Conservation (phyloP, 192 early-diverging fungal species). For the Funneliformis mosseae region DNA sequence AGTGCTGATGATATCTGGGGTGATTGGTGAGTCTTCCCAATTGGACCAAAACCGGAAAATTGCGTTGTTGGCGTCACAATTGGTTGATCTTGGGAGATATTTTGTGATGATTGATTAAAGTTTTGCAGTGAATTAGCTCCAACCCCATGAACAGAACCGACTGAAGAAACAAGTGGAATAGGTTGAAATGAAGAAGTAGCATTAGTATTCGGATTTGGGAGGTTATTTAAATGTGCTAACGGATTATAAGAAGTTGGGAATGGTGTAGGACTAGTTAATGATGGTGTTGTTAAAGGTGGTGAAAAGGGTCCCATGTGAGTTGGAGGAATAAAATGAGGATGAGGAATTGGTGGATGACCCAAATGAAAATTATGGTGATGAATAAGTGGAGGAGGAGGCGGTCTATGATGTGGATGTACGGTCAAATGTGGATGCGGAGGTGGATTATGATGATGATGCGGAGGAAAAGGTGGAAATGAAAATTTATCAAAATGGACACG, state of each 20-base stretch:
- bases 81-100: conserved; percentile 18
- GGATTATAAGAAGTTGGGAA: conserved; percentile 19
- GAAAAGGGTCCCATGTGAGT: conserved; percentile 33
- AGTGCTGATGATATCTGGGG: conserved; percentile 15
- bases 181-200: conserved; percentile 18
- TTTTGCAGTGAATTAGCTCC: not conserved
- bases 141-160: not conserved
- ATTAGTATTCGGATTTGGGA: conserved; percentile 10
- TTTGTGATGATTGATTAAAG: not conserved
- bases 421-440: conserved; percentile 38
- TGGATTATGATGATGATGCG: conserved; percentile 38
- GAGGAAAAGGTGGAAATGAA: conserved; percentile 36
- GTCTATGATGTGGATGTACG: conserved; percentile 35
- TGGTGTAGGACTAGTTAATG: conserved; percentile 30
- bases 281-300: conserved; percentile 22
- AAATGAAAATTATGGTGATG: conserved; percentile 31
- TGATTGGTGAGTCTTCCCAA: conserved; percentile 27
- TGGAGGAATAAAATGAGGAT: conserved; percentile 29
- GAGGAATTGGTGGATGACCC: conserved; percentile 25
- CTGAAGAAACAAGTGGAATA: conserved; percentile 5
- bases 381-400: not conserved
- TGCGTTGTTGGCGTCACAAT: not conserved
- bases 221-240: not conserved
- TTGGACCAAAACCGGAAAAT: conserved; percentile 30
- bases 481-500: conserved; percentile 59